phyloP scores from a whole-genome alignment of 225 moss, liverwort and hornwort species.

The Pleurozium schreberi region DNA sequence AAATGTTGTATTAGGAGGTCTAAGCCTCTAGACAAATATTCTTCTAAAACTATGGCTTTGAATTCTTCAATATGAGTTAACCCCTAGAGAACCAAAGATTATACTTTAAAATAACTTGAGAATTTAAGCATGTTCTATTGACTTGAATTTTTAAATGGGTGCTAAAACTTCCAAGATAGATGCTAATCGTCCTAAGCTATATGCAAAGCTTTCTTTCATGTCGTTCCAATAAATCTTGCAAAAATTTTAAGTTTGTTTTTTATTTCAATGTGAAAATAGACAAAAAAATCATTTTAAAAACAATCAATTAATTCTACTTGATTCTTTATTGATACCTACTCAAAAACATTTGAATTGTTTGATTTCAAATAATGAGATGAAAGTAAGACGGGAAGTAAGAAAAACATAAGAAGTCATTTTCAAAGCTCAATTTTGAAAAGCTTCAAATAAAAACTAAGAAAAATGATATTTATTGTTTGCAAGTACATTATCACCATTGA shows the following conservation, averaged over 20 bases:
- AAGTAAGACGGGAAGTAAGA: neutral
- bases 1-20: neutral
- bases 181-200: neutral
- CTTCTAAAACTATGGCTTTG: neutral
- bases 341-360: neutral
- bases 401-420: neutral
- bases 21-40: neutral
- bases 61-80: neutral
- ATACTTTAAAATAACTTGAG: no score
- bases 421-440: rapidly evolving
- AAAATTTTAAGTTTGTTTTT: no score
- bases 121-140: no score
- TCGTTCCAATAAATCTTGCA: neutral
- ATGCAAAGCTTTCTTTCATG: rapidly evolving
- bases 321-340: no score
- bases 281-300: rapidly evolving
- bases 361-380: neutral
- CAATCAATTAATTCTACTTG: neutral
- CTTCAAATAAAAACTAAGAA: rapidly evolving
- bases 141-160: neutral
- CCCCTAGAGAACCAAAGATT: rapidly evolving
- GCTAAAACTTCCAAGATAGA: neutral
- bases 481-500: rapidly evolving
- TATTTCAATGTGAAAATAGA: rapidly evolving
- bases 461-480: neutral